Conservation (phyloP, 495 filamentous ascomycete species). For the Penicillium malachiteum region DNA sequence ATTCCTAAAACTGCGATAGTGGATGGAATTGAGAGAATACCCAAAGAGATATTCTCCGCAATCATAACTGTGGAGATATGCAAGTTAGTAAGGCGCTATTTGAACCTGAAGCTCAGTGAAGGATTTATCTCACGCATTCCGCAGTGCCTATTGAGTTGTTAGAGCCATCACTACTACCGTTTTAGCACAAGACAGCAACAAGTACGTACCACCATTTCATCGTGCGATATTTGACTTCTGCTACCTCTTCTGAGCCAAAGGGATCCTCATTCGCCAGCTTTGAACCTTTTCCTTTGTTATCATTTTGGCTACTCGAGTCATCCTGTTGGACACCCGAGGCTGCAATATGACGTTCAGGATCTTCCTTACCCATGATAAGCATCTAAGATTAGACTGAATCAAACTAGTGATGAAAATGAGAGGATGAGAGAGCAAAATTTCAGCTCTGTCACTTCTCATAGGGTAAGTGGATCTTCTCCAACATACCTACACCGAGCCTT, state of each 20-base stretch:
- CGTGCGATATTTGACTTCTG: slow-evolving; percentile 35
- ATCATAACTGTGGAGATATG: slow-evolving; percentile 45
- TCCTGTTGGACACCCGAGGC: too few relatives aligned
- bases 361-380: too few relatives aligned
- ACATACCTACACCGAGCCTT: too few relatives aligned
- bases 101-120: not conserved
- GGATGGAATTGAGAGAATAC: slow-evolving; percentile 56
- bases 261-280: not conserved
- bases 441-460: too few relatives aligned
- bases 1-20: slow-evolving; percentile 61
- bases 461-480: too few relatives aligned
- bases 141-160: slow-evolving; percentile 19
- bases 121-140: slow-evolving; percentile 13
- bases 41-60: slow-evolving; percentile 62
- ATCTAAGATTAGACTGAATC: too few relatives aligned
- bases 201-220: slow-evolving; percentile 37
- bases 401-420: too few relatives aligned
- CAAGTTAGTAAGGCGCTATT: not conserved
- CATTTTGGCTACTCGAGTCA: too few relatives aligned
- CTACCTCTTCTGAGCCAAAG: not conserved
- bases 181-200: too few relatives aligned
- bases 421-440: too few relatives aligned
- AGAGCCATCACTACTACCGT: not conserved
- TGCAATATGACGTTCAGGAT: too few relatives aligned
- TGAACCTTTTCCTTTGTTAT: too few relatives aligned